Conservation (phyloP, 768 basidiomycete genomes). For the Pleurotus sapidus region DNA sequence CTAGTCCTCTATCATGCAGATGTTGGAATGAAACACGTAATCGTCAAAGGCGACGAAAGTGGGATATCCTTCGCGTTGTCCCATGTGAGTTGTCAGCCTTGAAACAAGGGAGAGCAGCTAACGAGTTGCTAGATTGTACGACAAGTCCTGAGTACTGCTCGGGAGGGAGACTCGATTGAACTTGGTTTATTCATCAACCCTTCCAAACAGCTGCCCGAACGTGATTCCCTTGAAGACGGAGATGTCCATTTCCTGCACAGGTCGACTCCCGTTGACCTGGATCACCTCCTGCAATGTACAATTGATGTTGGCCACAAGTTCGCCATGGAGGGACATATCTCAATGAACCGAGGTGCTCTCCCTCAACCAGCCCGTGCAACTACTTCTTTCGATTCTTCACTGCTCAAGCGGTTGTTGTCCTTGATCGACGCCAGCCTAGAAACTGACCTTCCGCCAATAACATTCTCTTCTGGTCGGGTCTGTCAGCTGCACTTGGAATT, state of each 20-base stretch:
- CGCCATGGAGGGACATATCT: conserved; percentile 14
- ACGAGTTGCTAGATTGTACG: conserved; percentile 62
- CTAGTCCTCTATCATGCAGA: conserved; percentile 90
- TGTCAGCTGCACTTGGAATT: conserved; percentile 69
- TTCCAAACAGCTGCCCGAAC: conserved; percentile 16
- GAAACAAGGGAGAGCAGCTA: no score
- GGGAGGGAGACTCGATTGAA: conserved; percentile 78
- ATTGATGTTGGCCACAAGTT: conserved; percentile 52
- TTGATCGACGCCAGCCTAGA: conserved; percentile 54
- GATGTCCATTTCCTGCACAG: conserved; percentile 8
- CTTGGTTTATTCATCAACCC: conserved; percentile 67
- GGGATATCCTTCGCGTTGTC: conserved; percentile 78
- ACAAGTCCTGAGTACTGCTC: conserved; percentile 72
- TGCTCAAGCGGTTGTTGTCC: conserved; percentile 59
- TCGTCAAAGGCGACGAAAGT: conserved; percentile 82
- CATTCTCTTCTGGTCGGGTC: conserved; percentile 43
- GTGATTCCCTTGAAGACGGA: conserved; percentile 1
- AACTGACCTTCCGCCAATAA: conserved; percentile 39
- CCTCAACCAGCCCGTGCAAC: conserved; percentile 33
- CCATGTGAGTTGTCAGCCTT: conserved; percentile 59
- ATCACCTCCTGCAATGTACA: conserved; percentile 36
- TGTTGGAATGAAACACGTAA: conserved; percentile 82
- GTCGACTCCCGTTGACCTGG: conserved; percentile 23
- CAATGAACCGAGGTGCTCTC: conserved; percentile 25
- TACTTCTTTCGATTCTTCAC: conserved; percentile 41